A percentile compares a stretch with the other conserved stretches of the same genome.
Conservation (phyloP, 1,284 basidiomycete genomes). For the Thecaphora thlaspeos region DNA sequence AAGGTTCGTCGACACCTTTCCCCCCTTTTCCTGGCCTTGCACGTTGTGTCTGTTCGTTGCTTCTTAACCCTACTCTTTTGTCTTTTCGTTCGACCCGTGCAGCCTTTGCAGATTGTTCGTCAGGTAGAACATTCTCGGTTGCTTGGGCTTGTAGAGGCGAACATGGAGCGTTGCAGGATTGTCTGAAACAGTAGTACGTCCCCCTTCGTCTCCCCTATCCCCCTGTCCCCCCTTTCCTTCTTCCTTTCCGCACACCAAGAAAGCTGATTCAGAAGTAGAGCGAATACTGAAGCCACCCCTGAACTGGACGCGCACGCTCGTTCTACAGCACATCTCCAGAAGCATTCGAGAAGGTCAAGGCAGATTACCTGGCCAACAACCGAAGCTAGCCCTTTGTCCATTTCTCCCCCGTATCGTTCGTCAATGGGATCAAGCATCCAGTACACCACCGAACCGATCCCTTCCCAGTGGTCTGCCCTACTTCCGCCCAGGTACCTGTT, state of each 20-base stretch:
- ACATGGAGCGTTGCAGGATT: slow-evolving; percentile 72
- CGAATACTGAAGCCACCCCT: no score
- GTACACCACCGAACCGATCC: no score
- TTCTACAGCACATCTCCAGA: slow-evolving; percentile 1
- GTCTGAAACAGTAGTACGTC: slow-evolving; percentile 69
- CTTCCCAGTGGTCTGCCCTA: no score
- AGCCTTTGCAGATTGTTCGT: slow-evolving; percentile 82
- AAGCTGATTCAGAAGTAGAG: no score
- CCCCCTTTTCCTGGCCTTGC: not conserved
- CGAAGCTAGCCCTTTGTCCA: not conserved
- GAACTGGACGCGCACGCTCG: no score
- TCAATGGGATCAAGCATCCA: no score
- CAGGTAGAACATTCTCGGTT: slow-evolving; percentile 76
- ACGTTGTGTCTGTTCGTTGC: not conserved
- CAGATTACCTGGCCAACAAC: slow-evolving; percentile 1
- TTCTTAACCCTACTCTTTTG: not conserved
- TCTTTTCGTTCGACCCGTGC: slow-evolving; percentile 4
- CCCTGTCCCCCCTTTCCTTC: no score
- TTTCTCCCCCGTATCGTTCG: no score
- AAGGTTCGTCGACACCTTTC: slow-evolving; percentile 62
- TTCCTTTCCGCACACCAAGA: no score
- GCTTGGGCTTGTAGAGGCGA: slow-evolving; percentile 76
- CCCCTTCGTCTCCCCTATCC: not conserved
- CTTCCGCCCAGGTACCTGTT: no score
- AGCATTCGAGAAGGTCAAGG: slow-evolving; percentile 3